Evolutionary conservation across 1,284 basidiomycete species (phyloP).

Genomic region (Heterobasidion parviporum): DNA sequence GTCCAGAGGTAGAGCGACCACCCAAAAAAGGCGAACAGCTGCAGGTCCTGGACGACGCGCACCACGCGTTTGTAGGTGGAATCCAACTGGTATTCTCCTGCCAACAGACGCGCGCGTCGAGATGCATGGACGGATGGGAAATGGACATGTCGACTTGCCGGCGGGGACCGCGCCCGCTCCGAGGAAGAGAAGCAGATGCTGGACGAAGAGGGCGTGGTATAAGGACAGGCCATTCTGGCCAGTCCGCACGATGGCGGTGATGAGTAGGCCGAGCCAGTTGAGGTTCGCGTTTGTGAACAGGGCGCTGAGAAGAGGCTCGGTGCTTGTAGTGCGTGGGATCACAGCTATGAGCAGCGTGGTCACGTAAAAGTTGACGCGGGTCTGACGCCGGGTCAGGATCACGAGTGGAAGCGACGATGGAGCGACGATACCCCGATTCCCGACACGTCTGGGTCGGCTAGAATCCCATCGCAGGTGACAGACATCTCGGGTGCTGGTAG

Average conservation of each 20-base stretch:
- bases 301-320: constrained; percentile 1
- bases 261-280: constrained; percentile 6
- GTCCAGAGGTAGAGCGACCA: constrained; percentile 7
- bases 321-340: constrained; percentile 1
- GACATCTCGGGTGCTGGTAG: neutral
- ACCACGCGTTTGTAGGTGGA: no score
- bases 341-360: constrained; percentile 6
- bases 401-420: neutral
- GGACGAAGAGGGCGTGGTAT: constrained; percentile 10
- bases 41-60: no score
- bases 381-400: neutral
- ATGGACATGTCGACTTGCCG: no score
- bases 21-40: neutral
- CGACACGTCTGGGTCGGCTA: constrained; percentile 2
- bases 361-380: constrained; percentile 8
- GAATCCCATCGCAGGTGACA: neutral
- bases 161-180: neutral
- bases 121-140: no score
- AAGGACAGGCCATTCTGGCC: constrained; percentile 2
- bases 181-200: constrained; percentile 7
- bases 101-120: no score
- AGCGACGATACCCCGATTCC: constrained; percentile 2
- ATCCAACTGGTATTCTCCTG: no score
- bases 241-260: constrained; percentile 9
- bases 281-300: constrained; percentile 5